A percentile compares a stretch with the other conserved stretches of the same genome.
Conservation (phyloP, 2,329 filamentous ascomycete species). For the Neurospora sp. region DNA sequence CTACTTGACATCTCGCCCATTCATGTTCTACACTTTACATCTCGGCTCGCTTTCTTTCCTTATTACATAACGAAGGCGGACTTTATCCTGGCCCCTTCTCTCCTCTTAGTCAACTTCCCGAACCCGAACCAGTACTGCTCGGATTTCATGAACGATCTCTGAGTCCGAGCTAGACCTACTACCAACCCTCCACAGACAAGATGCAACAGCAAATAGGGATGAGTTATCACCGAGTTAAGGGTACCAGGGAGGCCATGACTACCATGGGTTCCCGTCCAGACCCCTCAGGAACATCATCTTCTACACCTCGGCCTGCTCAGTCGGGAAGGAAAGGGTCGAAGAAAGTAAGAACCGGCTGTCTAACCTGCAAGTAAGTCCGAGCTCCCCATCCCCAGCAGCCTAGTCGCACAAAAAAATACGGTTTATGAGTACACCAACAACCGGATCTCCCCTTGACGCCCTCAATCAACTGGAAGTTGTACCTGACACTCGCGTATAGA, state of each 20-base stretch:
- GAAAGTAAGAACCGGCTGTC: slow-evolving; percentile 40
- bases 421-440: neutral
- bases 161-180: neutral
- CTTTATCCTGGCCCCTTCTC: neutral
- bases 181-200: neutral
- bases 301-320: slow-evolving; percentile 6
- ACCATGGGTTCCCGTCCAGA: neutral
- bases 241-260: neutral
- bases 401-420: neutral
- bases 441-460: neutral
- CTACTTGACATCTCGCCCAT: neutral
- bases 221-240: neutral
- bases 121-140: neutral
- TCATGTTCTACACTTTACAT: neutral
- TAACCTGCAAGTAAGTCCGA: slow-evolving; percentile 43
- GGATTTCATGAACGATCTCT: neutral
- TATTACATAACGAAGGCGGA: neutral
- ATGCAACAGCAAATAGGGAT: neutral
- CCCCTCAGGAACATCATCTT: slow-evolving; percentile 1
- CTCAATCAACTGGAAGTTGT: neutral
- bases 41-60: neutral
- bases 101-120: neutral
- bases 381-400: neutral
- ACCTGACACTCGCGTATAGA: slow-evolving; percentile 22
- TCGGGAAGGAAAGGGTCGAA: slow-evolving; percentile 29